phyloP scores from a whole-genome alignment of 116 monocot species.

The Iris pallida region DNA sequence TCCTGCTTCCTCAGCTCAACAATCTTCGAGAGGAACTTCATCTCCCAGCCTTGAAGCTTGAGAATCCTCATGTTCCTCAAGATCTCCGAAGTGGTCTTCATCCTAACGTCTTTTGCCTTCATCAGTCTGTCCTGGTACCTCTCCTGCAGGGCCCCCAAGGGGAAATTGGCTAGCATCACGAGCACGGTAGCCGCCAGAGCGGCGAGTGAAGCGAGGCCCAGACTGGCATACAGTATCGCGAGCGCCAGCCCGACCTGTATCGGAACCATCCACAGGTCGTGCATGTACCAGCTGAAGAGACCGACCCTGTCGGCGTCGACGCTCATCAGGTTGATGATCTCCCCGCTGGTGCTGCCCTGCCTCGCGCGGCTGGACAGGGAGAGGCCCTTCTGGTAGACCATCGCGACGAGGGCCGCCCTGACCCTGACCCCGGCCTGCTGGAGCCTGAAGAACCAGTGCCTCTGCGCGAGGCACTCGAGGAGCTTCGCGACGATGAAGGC shows the following conservation, averaged over 20 bases:
- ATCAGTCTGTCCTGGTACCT: slow-evolving; percentile 43
- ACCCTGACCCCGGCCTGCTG: slow-evolving; percentile 22
- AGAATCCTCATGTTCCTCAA: slow-evolving; percentile 63
- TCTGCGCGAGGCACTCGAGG: slow-evolving; percentile 25
- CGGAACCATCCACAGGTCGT: slow-evolving; percentile 36
- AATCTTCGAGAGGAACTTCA: slow-evolving; percentile 40
- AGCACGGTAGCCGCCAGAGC: slow-evolving; percentile 31
- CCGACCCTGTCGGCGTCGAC: slow-evolving; percentile 42
- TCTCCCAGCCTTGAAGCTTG: slow-evolving; percentile 72
- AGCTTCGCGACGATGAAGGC: slow-evolving; percentile 35
- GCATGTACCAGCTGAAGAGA: slow-evolving; percentile 29
- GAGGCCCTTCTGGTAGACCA: slow-evolving; percentile 49
- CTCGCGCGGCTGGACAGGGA: slow-evolving; percentile 29
- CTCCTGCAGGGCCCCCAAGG: slow-evolving; percentile 30
- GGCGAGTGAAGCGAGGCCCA: slow-evolving; percentile 39
- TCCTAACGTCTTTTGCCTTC: slow-evolving; percentile 47
- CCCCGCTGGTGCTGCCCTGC: slow-evolving; percentile 29
- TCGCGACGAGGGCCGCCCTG: slow-evolving; percentile 32
- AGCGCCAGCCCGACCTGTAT: slow-evolving; percentile 33
- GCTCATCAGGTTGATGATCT: slow-evolving; percentile 56
- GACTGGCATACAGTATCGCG: slow-evolving; percentile 24
- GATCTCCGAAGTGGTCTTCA: slow-evolving; percentile 54
- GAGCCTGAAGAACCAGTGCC: slow-evolving; percentile 37
- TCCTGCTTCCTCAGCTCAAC: slow-evolving; percentile 39
- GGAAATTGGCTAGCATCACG: slow-evolving; percentile 39